Evolutionary conservation across 352 stramenopile species (phyloP).

Genomic region (Phytophthora cryptogea): DNA sequence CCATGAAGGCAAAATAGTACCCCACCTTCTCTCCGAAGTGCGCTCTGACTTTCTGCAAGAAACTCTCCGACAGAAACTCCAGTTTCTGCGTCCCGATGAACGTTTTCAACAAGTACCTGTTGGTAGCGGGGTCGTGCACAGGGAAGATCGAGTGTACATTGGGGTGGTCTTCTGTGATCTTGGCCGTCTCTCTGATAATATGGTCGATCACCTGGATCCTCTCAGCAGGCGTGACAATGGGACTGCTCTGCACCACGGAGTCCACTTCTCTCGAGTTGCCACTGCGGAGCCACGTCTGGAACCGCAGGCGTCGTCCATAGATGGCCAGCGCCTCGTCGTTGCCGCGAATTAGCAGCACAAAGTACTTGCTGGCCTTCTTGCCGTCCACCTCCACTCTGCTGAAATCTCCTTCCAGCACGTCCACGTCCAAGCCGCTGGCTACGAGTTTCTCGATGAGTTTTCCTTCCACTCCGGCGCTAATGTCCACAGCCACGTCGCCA

Average conservation of each 20-base stretch:
- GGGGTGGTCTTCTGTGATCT: constrained; percentile 56
- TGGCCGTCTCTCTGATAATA: constrained; percentile 74
- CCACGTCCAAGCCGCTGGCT: constrained; percentile 66
- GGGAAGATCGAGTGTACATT: constrained; percentile 79
- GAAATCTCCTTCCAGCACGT: constrained; percentile 77
- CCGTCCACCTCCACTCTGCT: constrained; percentile 40
- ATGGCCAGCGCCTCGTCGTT: constrained; percentile 63
- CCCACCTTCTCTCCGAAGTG: constrained; percentile 87
- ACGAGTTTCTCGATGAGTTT: constrained; percentile 66
- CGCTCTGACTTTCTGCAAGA: constrained; percentile 63
- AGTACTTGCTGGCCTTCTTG: constrained; percentile 63
- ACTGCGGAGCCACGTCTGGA: constrained; percentile 78
- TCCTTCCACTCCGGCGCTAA: constrained; percentile 32
- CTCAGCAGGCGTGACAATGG: constrained; percentile 71
- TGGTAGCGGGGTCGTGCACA: constrained; percentile 73
- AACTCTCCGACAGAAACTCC: constrained; percentile 62
- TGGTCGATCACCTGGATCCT: constrained; percentile 86
- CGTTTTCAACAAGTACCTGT: constrained; percentile 71
- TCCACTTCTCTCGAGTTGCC: constrained; percentile 78
- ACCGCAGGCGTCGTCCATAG: constrained; percentile 66
- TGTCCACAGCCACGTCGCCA: constrained; percentile 25
- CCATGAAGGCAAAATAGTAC: constrained; percentile 88
- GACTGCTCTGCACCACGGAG: constrained; percentile 54
- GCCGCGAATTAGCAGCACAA: constrained; percentile 73
- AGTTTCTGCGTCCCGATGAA: constrained; percentile 76